Base-by-base conservation (phyloP, 2,329 filamentous ascomycete genomes). In the Paraphaeosphaeria sporulosa region DNA sequence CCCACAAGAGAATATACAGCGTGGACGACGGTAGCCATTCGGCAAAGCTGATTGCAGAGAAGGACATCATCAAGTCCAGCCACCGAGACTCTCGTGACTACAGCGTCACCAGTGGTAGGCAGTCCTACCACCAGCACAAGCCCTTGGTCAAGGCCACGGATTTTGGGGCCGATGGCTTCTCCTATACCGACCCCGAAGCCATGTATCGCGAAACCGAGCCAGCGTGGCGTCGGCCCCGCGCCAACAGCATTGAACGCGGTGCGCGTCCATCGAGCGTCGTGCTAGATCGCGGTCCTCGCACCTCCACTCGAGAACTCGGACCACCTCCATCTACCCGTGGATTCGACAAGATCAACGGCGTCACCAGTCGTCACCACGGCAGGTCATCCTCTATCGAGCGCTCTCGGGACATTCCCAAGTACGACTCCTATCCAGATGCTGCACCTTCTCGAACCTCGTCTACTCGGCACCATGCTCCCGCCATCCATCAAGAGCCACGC, bases 271-370 rank as follows among this genome's bases (percentile, higher is more conserved):
- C 73, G 43, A 83, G 81, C 70, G 74, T 83, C 71, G 67, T 82
- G 9, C 65, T 79, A 42, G 77, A 79, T 36, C 77, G 66, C 47
- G 74, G 61, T 52, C 68, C 68, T 19, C 79, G 73, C 66, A 77
- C 49, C 49, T 79, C 75, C n/a, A 62, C 67, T 19, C 72, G 76
- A 36, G 76, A 77, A 50, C 69, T 76, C 2, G 74, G 74, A 17
- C 90, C 90, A 2, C 90, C 91, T 10, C 89, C 89, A 4, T 86
- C 88, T 5, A 91, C 87, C 3, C 83, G 89, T 66, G 90, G 89
- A 0, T 87, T 93, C 64, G 90, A 92, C 67, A 90, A 87, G 76
- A 86, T 91, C 64, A 86, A 57, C 40, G 64, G 60, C 53, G 56
- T 73, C 25, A 61, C 63, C 13, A 64, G 73, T 48, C 59, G 67